These are phyloP conservation scores for Elongisporangium senticosum DNA, from an alignment of 352 stramenopile species.

Conservation along the genomic window DNA sequence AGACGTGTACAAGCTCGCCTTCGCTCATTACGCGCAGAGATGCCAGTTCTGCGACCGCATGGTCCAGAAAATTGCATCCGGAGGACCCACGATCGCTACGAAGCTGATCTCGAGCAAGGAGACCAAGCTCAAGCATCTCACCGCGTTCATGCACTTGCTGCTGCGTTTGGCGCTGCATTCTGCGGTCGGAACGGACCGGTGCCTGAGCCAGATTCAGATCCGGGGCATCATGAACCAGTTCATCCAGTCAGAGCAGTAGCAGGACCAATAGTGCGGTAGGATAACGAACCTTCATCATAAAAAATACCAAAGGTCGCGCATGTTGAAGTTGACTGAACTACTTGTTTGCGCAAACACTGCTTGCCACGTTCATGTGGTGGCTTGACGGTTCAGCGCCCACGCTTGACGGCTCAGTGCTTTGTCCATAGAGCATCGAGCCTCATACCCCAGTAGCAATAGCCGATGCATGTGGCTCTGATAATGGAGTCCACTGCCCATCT, in stretches of 20 bases:
- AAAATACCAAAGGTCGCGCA: background rate
- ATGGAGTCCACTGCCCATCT: background rate
- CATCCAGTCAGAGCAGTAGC: background rate
- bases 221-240: background rate
- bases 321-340: background rate
- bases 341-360: background rate
- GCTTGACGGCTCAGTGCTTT: background rate
- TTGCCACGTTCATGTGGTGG: too few relatives aligned
- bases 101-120: background rate
- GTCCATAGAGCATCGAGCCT: too few relatives aligned
- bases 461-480: too few relatives aligned
- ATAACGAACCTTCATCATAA: background rate
- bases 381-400: too few relatives aligned
- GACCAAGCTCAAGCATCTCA: background rate
- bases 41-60: background rate
- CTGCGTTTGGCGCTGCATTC: background rate
- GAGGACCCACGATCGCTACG: background rate
- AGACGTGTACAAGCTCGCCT: background rate
- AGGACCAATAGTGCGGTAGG: too few relatives aligned
- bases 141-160: background rate
- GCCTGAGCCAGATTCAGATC: background rate
- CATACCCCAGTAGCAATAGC: too few relatives aligned
- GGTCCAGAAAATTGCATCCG: background rate
- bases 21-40: background rate
- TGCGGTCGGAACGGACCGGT: background rate